Evolutionary conservation across 805 yeast genomes (phyloP), one percentile per base, ranked within the genome.

Genomic region (Lipomyces lipofer): DNA sequence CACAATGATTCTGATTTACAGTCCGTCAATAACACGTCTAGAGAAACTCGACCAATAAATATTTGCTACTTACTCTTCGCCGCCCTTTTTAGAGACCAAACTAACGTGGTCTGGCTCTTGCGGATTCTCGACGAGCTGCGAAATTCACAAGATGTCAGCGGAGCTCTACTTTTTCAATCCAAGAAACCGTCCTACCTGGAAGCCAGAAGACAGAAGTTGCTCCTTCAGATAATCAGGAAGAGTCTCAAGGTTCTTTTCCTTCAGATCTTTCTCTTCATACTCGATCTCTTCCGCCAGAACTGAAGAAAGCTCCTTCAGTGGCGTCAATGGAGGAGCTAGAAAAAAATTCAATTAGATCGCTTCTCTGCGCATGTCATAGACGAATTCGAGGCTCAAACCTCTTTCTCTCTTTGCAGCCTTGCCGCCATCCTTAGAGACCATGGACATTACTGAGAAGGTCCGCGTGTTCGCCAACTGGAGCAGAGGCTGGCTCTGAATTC

Each of bases 221-320:
- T 22, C 46, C 9, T 24, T 27, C 25, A 51, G 40, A 15, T 43
- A 38, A 10, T 47, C 49, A 19, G 52, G 55, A 13, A 49, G 8
- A 12, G 52, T 15, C 13, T 24, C 29, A 32, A 45, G 33, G 13
- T 47, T 42, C 35, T 43, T 43, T 47, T 46, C 49, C 35, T 38
- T 35, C 4, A 47, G 46, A 50, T 53, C 46, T 36, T 43, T 24
- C 19, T 22, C 25, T 28, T 55, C 59, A 22, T 21, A 55, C 15
- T 51, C 38, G 29, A 55, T 30, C 56, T 55, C 59, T 3, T 47
- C 43, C 13, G 15, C 15, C 9, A 55, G 32, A 21, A 51, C 28
- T 6, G 21, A 22, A 33, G 36, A 19, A 15, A 54, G 55, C 52
- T 45, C 49, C 10, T 22, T 40, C 27, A 30, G 24, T 12, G 27